Conservation (phyloP, 495 filamentous ascomycete genomes). For the Cudoniella acicularis region DNA sequence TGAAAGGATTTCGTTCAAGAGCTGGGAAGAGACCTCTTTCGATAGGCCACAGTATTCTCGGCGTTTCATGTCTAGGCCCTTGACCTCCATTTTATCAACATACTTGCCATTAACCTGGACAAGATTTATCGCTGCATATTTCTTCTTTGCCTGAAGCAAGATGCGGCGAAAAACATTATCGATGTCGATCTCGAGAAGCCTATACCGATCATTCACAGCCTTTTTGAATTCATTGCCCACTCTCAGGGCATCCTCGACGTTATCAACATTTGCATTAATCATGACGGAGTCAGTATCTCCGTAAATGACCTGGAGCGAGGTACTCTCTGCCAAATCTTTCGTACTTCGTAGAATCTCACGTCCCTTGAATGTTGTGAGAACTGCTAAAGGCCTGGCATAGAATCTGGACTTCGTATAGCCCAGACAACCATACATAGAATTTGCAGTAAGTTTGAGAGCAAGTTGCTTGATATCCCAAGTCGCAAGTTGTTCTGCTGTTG, state of each 20-base stretch:
- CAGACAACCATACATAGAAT: slow-evolving; percentile 99
- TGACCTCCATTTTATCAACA: slow-evolving; percentile 93
- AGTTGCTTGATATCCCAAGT: slow-evolving; percentile 99
- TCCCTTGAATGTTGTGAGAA: slow-evolving; percentile 95
- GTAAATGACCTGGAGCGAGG: slow-evolving; percentile 88
- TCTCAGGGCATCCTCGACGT: slow-evolving; percentile 83
- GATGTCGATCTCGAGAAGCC: slow-evolving; percentile 91
- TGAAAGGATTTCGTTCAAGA: slow-evolving; percentile 88
- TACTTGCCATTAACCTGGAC: slow-evolving; percentile 85
- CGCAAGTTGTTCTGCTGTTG: slow-evolving; percentile 79
- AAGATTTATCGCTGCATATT: slow-evolving; percentile 96
- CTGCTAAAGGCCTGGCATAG: slow-evolving; percentile 89
- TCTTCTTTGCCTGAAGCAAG: slow-evolving; percentile 96
- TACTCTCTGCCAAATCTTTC: slow-evolving; percentile 88
- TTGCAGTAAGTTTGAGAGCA: slow-evolving; percentile 93
- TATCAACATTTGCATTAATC: slow-evolving; percentile 98
- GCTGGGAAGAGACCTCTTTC: slow-evolving; percentile 81
- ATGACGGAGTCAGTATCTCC: slow-evolving; percentile 99
- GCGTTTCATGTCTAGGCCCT: slow-evolving; percentile 95
- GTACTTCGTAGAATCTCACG: slow-evolving; percentile 95
- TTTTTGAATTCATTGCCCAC: slow-evolving; percentile 69
- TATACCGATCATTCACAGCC: slow-evolving; percentile 83
- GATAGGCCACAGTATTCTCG: slow-evolving; percentile 93
- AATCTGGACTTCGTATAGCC: slow-evolving; percentile 95
- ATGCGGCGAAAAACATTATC: slow-evolving; percentile 95